A percentile compares a stretch with the other conserved stretches of the same genome.
Conservation (phyloP, 78 protist species). For the Cavenderia fasciculata region DNA sequence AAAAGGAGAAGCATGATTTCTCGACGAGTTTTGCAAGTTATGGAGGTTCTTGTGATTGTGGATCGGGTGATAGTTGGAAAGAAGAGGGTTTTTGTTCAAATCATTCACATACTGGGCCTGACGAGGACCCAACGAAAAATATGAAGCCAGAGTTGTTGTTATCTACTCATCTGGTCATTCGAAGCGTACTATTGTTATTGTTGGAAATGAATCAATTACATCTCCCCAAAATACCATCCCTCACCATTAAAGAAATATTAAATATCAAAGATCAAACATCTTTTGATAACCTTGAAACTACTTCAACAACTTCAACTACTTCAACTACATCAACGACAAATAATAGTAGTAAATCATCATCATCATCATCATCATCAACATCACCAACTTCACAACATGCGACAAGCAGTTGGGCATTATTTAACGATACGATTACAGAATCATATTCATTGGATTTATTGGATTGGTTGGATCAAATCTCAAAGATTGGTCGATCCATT, state of each 20-base stretch:
- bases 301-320: too few relatives aligned
- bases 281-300: too few relatives aligned
- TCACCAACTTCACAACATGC: neutral
- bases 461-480: conserved; percentile 10
- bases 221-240: too few relatives aligned
- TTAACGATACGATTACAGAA: neutral
- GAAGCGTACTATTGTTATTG: conserved; percentile 14
- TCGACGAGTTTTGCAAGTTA: conserved; percentile 50
- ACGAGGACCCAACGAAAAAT: conserved; percentile 4
- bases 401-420: neutral
- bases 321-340: too few relatives aligned
- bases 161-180: conserved; percentile 34
- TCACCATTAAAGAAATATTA: too few relatives aligned
- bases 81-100: conserved; percentile 35
- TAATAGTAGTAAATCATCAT: neutral
- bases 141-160: conserved; percentile 16
- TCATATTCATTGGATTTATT: conserved; percentile 10
- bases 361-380: neutral
- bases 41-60: conserved; percentile 78
- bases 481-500: neutral
- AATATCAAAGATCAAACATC: too few relatives aligned
- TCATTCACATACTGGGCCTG: conserved; percentile 48
- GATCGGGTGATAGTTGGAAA: conserved; percentile 45
- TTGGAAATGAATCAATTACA: neutral
- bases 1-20: conserved; percentile 60